These are phyloP conservation scores for Royoungia palumana DNA, from an alignment of 768 basidiomycete genomes.

Conservation along the genomic window DNA sequence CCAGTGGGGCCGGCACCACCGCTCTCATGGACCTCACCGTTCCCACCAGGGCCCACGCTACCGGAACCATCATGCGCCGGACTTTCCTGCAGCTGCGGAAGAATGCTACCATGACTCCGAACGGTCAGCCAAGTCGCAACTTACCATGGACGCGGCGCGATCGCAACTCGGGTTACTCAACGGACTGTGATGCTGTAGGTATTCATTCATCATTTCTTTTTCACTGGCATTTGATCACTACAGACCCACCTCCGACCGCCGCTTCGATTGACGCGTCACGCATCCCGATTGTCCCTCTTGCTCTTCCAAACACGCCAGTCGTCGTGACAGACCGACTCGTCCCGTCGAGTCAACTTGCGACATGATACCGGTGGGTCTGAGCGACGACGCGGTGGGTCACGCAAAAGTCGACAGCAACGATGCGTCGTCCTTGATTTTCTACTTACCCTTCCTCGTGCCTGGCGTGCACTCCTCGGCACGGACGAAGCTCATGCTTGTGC, in stretches of 20 bases:
- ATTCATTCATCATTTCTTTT: too few species aligned
- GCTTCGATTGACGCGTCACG: constrained; percentile 7
- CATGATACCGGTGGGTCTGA: constrained; percentile 25
- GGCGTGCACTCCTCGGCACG: constrained; percentile 5
- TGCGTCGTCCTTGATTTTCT: constrained; percentile 22
- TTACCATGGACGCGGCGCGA: too few species aligned
- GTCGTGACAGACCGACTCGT: constrained; percentile 8
- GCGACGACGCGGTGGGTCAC: constrained; percentile 30
- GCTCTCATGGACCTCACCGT: constrained; percentile 17
- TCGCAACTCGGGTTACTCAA: too few species aligned
- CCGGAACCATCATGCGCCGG: constrained; percentile 34
- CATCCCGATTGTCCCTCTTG: constrained; percentile 1
- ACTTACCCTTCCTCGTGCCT: constrained; percentile 13
- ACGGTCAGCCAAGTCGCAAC: too few species aligned
- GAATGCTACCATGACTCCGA: too few species aligned
- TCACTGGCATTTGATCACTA: too few species aligned
- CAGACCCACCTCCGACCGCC: not conserved
- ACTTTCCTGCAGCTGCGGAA: constrained; percentile 25
- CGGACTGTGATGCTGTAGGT: too few species aligned
- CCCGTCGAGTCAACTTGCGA: constrained; percentile 6
- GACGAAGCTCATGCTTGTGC: constrained; percentile 68
- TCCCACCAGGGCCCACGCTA: constrained; percentile 25
- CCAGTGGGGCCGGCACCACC: constrained; percentile 17
- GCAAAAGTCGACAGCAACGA: constrained; percentile 20
- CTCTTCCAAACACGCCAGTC: too few species aligned